Evolutionary conservation across 1,284 basidiomycete genomes (phyloP).

Genomic region (Pisolithus thermaeus): DNA sequence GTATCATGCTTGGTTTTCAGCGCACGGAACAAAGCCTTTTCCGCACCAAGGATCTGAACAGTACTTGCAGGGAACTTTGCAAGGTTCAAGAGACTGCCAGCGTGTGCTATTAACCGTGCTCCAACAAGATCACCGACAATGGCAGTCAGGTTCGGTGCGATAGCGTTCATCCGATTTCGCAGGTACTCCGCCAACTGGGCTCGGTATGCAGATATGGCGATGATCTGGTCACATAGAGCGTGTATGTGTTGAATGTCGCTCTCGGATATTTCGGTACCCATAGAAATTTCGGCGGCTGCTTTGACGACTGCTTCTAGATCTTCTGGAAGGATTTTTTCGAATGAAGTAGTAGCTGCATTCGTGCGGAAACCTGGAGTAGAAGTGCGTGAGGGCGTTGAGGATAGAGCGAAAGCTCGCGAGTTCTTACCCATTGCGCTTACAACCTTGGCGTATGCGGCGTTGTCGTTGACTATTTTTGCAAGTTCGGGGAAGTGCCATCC

Average conservation of each 20-base stretch:
- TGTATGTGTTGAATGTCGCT: slow-evolving; percentile 94
- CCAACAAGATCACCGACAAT: slow-evolving; percentile 98
- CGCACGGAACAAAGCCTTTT: slow-evolving; percentile 97
- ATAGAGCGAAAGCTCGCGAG: neutral
- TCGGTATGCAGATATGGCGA: slow-evolving; percentile 92
- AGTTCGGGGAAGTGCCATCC: slow-evolving; percentile 99
- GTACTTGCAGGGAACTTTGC: slow-evolving; percentile 98
- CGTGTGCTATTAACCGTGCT: slow-evolving; percentile 93
- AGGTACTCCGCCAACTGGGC: slow-evolving; percentile 92
- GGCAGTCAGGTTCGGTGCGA: slow-evolving; percentile 94
- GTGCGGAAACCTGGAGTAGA: slow-evolving; percentile 79
- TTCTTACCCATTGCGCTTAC: slow-evolving; percentile 77
- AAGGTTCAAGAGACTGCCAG: slow-evolving; percentile 88
- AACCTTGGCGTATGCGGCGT: slow-evolving; percentile 93
- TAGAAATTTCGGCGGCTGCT: slow-evolving; percentile 91
- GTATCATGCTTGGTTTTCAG: slow-evolving; percentile 99
- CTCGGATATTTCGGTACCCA: slow-evolving; percentile 98
- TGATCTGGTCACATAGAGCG: slow-evolving; percentile 95
- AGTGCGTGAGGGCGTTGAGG: slow-evolving; percentile 5
- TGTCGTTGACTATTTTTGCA: slow-evolving; percentile 97
- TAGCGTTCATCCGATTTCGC: slow-evolving; percentile 94
- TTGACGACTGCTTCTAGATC: slow-evolving; percentile 90
- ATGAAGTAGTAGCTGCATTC: slow-evolving; percentile 82
- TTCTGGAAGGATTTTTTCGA: slow-evolving; percentile 89
- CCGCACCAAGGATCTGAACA: slow-evolving; percentile 96